These are phyloP conservation scores for Alternaria incomplexa DNA, from an alignment of 2,329 filamentous ascomycete species.

Conservation along the genomic window DNA sequence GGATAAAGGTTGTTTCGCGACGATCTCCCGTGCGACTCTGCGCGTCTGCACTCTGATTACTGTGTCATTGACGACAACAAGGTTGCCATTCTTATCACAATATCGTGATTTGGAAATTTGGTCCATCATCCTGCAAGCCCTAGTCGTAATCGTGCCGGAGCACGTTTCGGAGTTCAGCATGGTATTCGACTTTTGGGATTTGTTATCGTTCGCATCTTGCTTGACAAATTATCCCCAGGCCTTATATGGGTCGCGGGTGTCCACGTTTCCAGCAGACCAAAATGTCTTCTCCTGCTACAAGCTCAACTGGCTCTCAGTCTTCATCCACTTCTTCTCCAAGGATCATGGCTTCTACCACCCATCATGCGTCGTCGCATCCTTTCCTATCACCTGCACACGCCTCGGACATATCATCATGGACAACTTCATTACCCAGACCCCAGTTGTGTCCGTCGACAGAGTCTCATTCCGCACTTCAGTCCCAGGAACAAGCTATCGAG, in stretches of 20 bases:
- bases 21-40: not conserved
- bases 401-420: conserved; percentile 42
- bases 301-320: conserved; percentile 23
- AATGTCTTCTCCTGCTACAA: conserved; percentile 21
- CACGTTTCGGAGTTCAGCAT: conserved; percentile 2
- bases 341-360: conserved; percentile 21
- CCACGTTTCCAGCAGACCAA: not conserved
- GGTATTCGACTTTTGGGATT: not conserved
- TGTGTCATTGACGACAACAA: not conserved
- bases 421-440: conserved; percentile 34
- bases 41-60: not conserved
- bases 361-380: conserved; percentile 28
- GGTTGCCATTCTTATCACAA: not conserved
- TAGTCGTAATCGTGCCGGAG: not conserved
- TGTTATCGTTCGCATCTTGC: not conserved
- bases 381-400: conserved; percentile 37
- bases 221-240: conserved; percentile 26
- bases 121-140: conserved; percentile 5
- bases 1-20: conserved; percentile 5
- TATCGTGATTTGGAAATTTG: conserved; percentile 1
- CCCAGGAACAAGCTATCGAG: conserved; percentile 40
- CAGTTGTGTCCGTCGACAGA: conserved; percentile 7
- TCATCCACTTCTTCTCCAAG: conserved; percentile 25
- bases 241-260: conserved; percentile 17
- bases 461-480: conserved; percentile 22